Evolutionary conservation across 2,329 filamentous ascomycete species (phyloP), one percentile per base, ranked within the genome.

Genomic region (Bipolaris bicolor): DNA sequence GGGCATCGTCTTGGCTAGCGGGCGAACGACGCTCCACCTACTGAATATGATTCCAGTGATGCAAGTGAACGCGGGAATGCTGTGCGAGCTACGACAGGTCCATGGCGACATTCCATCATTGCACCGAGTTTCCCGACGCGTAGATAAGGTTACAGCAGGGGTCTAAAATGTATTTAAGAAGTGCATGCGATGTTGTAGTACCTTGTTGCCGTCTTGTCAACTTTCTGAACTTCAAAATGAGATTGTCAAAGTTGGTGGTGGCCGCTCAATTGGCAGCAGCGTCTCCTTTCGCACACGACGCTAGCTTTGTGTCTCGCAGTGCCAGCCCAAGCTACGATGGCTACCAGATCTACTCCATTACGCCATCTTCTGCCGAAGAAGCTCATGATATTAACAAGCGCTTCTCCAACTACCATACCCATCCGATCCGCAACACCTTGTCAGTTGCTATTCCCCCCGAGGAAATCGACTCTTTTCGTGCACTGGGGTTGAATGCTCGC

Each of bases 391-490:
- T 69, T 0, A 41, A 45, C 11, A 49, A 46, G 11, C 64, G 58
- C 7, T 68, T 69, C 20, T 61, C 60, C 15, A 58, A 31, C 7
- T 61, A 68, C 34, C 51, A 68, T 33, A 68, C 65, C 15, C 66
- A 69, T 51, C 57, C 62, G 6, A 57, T 65, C 16, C 65, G 65
- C 34, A 50, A 68, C 24, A 58, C 58, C 7, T 46, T 69, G 10
- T 69, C 65, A 9, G 56, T 82, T 43, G 76, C 76, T 10, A 69
- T 82, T 39, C 69, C 79, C 11, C 75, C 77, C 16, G 67, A 75
- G 3, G 72, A 79, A 31, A 52, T 80, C 10, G 55, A 64, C 0
- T 67, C 70, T 3, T 81, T 82, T 55, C 58, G 78, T 47, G 64
- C 68, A 7, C 63, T 77, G 7, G 72, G 69, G 3, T 65, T 80